These are phyloP conservation scores for Fusarium decemcellulare DNA, from an alignment of 2,329 filamentous ascomycete genomes.

Conservation along the genomic window DNA sequence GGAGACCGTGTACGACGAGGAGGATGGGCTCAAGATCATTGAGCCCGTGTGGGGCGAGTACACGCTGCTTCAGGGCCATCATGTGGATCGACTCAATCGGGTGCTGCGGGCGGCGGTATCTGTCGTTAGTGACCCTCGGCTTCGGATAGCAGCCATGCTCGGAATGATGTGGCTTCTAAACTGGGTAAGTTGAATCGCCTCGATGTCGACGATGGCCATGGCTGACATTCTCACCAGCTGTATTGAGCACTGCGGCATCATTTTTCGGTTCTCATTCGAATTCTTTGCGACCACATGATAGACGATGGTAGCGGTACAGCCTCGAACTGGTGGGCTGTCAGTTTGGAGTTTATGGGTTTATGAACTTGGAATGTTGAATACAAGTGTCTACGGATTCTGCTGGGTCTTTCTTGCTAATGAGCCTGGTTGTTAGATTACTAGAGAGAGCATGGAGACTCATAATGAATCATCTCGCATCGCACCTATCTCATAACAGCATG, in stretches of 20 bases:
- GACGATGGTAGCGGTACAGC: neutral
- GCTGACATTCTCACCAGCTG: slow-evolving; percentile 13
- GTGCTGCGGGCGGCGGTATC: slow-evolving; percentile 8
- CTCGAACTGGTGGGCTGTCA: neutral
- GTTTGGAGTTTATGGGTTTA: neutral
- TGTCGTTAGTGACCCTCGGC: slow-evolving; percentile 8
- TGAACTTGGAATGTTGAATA: slow-evolving; percentile 13
- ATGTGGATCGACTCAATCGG: slow-evolving; percentile 3
- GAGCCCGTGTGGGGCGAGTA: slow-evolving; percentile 33
- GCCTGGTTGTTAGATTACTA: neutral
- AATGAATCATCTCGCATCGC: no score
- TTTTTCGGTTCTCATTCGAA: neutral
- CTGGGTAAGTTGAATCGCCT: slow-evolving; percentile 29
- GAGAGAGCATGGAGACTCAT: no score
- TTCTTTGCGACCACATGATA: neutral
- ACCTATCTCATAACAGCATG: neutral
- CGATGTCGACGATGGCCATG: accelerated
- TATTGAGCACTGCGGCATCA: slow-evolving; percentile 14
- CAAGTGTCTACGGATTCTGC: neutral
- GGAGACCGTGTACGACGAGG: slow-evolving; percentile 22
- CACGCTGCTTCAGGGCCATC: slow-evolving; percentile 19
- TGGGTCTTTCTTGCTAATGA: neutral
- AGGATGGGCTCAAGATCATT: slow-evolving; percentile 42
- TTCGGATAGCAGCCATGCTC: slow-evolving; percentile 34
- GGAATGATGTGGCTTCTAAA: slow-evolving; percentile 45